phyloP scores from a whole-genome alignment of 2,329 filamentous ascomycete species.

The Sclerotinia glacialis region DNA sequence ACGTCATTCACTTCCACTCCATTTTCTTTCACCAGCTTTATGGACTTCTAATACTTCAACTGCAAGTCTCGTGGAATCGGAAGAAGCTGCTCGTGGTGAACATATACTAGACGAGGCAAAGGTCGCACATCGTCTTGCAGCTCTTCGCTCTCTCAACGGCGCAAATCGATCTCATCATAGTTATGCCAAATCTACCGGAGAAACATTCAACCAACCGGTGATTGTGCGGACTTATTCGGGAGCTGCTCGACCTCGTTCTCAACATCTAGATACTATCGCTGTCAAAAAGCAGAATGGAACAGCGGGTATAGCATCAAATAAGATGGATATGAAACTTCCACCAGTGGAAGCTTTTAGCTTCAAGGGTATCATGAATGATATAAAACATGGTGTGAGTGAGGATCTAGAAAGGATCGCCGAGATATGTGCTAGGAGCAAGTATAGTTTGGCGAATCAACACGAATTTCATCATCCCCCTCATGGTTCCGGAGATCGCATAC shows the following conservation, averaged over 20 bases:
- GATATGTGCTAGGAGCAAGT: conserved; percentile 63
- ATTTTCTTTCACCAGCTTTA: conserved; percentile 37
- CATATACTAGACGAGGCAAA: conserved; percentile 52
- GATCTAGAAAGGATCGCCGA: conserved; percentile 65
- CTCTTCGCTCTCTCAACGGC: conserved; percentile 56
- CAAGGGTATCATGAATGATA: conserved; percentile 60
- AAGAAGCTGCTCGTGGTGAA: conserved; percentile 39
- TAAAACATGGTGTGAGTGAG: conserved; percentile 50
- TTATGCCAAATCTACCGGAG: conserved; percentile 55
- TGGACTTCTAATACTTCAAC: conserved; percentile 39
- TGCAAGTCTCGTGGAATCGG: conserved; percentile 38
- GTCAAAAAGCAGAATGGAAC: conserved; percentile 35
- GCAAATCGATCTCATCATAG: conserved; percentile 43
- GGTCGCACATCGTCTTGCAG: conserved; percentile 56
- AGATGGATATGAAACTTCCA: conserved; percentile 49
- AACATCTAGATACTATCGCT: conserved; percentile 34
- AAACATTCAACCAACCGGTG: conserved; percentile 63
- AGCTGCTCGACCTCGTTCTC: conserved; percentile 41
- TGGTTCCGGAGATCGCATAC: conserved; percentile 53
- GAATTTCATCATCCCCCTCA: conserved; percentile 63
- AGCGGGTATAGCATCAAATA: conserved; percentile 28
- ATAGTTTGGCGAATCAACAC: conserved; percentile 65
- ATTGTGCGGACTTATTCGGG: conserved; percentile 63
- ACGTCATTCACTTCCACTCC: conserved; percentile 37
- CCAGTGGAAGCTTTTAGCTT: conserved; percentile 63